Evolutionary conservation across 2,329 filamentous ascomycete species (phyloP).

Genomic region (Trichoderma cornu-damae): DNA sequence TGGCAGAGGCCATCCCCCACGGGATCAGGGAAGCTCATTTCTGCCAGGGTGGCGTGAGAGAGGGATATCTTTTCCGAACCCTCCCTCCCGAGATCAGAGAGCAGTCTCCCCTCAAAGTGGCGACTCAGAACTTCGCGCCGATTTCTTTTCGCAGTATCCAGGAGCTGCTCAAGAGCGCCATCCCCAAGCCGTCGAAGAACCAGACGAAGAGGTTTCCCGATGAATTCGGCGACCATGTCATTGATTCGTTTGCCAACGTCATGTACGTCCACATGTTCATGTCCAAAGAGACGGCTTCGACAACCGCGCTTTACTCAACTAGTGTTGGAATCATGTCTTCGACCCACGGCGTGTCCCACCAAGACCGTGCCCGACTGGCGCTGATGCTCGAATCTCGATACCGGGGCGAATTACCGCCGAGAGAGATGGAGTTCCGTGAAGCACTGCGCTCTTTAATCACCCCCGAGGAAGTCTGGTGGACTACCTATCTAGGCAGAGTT

Average conservation of each 20-base stretch:
- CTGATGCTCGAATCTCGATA: constrained; percentile 61
- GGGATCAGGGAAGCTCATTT: constrained; percentile 59
- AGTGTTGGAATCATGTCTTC: constrained; percentile 58
- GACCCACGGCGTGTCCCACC: constrained; percentile 57
- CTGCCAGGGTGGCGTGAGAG: constrained; percentile 65
- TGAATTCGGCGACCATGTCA: constrained; percentile 41
- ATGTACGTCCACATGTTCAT: constrained; percentile 50
- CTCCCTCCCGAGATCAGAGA: constrained; percentile 44
- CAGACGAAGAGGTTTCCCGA: constrained; percentile 31
- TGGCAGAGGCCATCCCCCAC: constrained; percentile 54
- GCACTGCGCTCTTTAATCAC: constrained; percentile 51
- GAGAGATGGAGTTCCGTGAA: constrained; percentile 50
- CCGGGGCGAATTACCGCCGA: constrained; percentile 55
- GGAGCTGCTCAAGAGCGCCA: constrained; percentile 42
- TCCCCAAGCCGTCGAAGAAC: constrained; percentile 37
- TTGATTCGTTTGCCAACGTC: constrained; percentile 55
- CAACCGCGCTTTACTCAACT: constrained; percentile 56
- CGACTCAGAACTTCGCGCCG: constrained; percentile 50
- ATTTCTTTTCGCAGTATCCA: constrained; percentile 43
- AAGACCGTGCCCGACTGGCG: constrained; percentile 55
- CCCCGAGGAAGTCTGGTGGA: constrained; percentile 57
- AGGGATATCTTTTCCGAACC: constrained; percentile 58
- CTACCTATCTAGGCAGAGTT: constrained; percentile 56
- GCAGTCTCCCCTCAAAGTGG: constrained; percentile 55
- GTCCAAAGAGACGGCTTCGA: constrained; percentile 50